A percentile compares a stretch with the other conserved stretches of the same genome.
Conservation (phyloP, 768 basidiomycete species). For the Lentinula sp. region DNA sequence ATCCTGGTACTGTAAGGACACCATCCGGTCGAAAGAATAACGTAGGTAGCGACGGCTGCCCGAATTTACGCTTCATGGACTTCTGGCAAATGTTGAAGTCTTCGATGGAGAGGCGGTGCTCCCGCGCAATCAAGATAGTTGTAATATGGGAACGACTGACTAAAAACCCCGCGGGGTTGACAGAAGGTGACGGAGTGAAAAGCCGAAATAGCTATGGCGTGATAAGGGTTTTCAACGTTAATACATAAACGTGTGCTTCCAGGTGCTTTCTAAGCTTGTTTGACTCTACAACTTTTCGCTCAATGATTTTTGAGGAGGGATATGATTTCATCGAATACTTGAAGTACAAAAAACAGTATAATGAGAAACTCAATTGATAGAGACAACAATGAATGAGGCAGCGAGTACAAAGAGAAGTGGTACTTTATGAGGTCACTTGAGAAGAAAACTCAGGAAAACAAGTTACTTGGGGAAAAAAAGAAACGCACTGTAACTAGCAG, state of each 20-base stretch:
- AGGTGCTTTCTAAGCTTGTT: too few relatives aligned
- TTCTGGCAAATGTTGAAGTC: neutral
- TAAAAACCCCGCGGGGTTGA: neutral
- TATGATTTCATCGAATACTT: neutral
- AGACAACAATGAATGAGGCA: neutral
- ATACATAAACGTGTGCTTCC: too few relatives aligned
- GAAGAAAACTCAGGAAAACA: conserved; percentile 1
- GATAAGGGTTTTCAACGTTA: conserved; percentile 14
- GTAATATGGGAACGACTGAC: neutral
- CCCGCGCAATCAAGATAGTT: neutral
- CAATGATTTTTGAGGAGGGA: neutral
- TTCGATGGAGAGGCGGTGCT: neutral
- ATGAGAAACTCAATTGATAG: neutral
- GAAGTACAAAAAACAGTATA: neutral
- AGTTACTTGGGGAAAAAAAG: too few relatives aligned
- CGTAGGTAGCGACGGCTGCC: conserved; percentile 51
- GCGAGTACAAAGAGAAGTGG: conserved; percentile 1
- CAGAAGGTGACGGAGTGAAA: neutral
- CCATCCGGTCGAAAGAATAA: conserved; percentile 48
- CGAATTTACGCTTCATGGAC: conserved; percentile 45
- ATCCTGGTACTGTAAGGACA: conserved; percentile 63
- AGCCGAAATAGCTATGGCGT: conserved; percentile 6
- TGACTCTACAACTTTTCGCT: neutral
- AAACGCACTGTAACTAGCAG: conserved; percentile 88
- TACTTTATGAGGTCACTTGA: conserved; percentile 44